Evolutionary conservation across 371 early-diverging fungal species (phyloP).

Genomic region (Mucor piriformis): DNA sequence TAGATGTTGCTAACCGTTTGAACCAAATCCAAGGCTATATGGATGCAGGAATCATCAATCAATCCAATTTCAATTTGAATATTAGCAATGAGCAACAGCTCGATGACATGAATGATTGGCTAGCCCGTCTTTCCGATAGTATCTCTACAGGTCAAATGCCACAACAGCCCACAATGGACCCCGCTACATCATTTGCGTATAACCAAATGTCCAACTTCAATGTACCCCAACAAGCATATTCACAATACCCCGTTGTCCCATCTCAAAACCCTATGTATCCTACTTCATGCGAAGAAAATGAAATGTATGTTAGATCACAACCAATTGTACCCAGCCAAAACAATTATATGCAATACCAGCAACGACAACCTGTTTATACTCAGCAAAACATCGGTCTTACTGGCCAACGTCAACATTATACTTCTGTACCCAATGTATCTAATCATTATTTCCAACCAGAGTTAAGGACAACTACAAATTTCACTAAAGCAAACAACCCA

Average conservation of each 20-base stretch:
- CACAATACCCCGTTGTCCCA: constrained; percentile 14
- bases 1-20: constrained; percentile 20
- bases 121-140: constrained; percentile 25
- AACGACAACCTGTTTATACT: not conserved
- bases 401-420: constrained; percentile 42
- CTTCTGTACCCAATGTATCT: constrained; percentile 30
- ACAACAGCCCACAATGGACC: constrained; percentile 8
- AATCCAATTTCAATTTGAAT: constrained; percentile 25
- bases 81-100: constrained; percentile 26
- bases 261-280: constrained; percentile 21
- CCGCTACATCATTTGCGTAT: constrained; percentile 15
- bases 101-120: constrained; percentile 28
- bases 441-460: constrained; percentile 34
- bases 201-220: constrained; percentile 7
- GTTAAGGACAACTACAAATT: constrained; percentile 38
- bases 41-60: constrained; percentile 21
- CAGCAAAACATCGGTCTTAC: constrained; percentile 15
- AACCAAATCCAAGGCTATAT: constrained; percentile 24
- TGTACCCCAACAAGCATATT: constrained; percentile 4
- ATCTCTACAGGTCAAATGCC: constrained; percentile 16
- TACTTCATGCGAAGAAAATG: constrained; percentile 17
- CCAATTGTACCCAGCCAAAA: constrained; percentile 24
- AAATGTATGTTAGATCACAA: constrained; percentile 31
- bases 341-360: not conserved
- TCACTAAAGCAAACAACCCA: constrained; percentile 28